Base-by-base conservation (phyloP, 2,329 filamentous ascomycete genomes). In the Trichoderma harzianum region DNA sequence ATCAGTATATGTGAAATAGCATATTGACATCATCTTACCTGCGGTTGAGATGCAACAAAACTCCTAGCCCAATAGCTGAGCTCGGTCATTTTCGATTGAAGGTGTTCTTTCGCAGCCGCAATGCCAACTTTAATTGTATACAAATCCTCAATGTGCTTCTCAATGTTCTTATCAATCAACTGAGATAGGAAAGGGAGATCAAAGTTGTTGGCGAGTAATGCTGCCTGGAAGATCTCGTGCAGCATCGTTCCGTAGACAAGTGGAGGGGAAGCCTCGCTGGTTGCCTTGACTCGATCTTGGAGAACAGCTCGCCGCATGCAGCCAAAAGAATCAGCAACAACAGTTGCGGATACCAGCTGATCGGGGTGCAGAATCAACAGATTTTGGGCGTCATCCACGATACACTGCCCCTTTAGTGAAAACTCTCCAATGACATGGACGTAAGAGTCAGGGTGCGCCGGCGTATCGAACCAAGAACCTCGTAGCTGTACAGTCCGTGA, bases 191-290 rank as follows among this genome's bases (percentile, higher is more conserved):
- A 97, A 0, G 82, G 80, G 1, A 87, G 83, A 73, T 93, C 91
- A 94, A 96, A 99, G 73, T 87, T 83, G 78, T 98, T 98, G 3
- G 88, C 89, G 78, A 93, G 90, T 77, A 99, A 83, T 2, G 95
- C 94, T 78, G 95, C 91, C 79, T 99, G 96, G 76, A 99, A 98
- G 26, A 98, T 90, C 79, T 98, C 95, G 79, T 99, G 96, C 16
- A 99, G 87, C 71, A 99, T 91, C 47, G 93, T 96, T 62, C 96
- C 96, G 78, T 98, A 98, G 0, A 98, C 90, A 76, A 97, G 90
- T 1, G 95, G 90, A 39, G 92, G 88, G 58, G 90, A 93, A 3
- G 93, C 87, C 75, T 94, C 92, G 77, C 91, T 92, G 0, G 94
- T 95, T 10, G 94, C 93, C 81, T 98, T 98, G 76, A 99, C 92